Base-by-base conservation (phyloP, 2,329 filamentous ascomycete species). In the Clarireedia homoeocarpa region DNA sequence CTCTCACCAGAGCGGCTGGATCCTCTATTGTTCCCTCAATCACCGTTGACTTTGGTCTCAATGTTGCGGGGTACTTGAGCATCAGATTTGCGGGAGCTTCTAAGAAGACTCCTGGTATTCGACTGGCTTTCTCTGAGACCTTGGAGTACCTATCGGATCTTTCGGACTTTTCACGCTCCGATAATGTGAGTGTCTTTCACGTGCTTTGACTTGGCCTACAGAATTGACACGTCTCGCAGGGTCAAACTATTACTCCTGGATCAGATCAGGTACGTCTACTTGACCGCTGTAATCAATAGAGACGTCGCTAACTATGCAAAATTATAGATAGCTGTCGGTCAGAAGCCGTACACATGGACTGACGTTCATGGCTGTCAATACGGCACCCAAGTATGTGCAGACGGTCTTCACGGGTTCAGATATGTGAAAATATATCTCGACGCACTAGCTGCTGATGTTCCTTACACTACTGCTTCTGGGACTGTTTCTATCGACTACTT, bases 371-470 rank as follows among this genome's bases (percentile, higher is more conserved):
- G 76, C 10, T 80, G 77, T 56, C 65, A 73, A 42, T 65, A 72
- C 46, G 70, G 65, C 17, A 67, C 57, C 5, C 65, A 77, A 55
- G 76, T 80, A 12, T 80, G 77, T 61, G 68, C 74, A 0, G 77
- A 80, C 56, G 78, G 77, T 2, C 66, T 80, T 5, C 78, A 80
- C 53, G 77, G 76, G 5, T 80, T 80, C 61, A 73, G 77, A 39
- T 80, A 79, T 57, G 61, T 80, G 40, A 77, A 72, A 52, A 73
- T 80, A 27, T 72, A 71, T 46, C 67, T 80, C 3, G 74, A 75
- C 57, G 73, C 75, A 0, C 62, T 79, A 1, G 26, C 67, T 1
- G 58, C 62, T 0, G 77, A 80, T 63, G 64, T 71, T 0, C 76
- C 77, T 2, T 70, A 75, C 61, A 75, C 77, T 0, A 67, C 71